Conservation (phyloP, 1,139 yeast species). For the Taiozyma onychis region DNA sequence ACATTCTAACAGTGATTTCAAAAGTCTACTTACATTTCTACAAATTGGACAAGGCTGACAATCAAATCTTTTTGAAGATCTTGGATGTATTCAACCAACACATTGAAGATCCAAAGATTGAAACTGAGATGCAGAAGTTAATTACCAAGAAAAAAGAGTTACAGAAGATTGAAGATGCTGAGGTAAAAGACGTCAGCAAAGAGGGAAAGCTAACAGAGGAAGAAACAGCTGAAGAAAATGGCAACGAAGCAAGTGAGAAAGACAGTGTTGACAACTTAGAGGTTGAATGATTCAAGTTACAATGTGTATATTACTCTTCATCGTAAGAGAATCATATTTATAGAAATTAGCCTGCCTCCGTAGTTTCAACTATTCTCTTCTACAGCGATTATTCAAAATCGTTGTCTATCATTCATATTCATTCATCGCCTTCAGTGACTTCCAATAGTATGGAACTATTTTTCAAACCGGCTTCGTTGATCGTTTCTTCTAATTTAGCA, state of each 20-base stretch:
- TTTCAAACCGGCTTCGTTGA: slow-evolving; percentile 72
- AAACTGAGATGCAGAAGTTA: slow-evolving; percentile 32
- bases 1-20: slow-evolving; percentile 61
- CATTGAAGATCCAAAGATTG: slow-evolving; percentile 36
- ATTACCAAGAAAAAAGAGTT: slow-evolving; percentile 30
- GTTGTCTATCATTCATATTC: neutral
- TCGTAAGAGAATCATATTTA: neutral
- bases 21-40: slow-evolving; percentile 65
- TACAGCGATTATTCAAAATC: neutral
- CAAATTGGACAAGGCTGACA: slow-evolving; percentile 33
- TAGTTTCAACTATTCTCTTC: neutral
- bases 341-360: neutral
- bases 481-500: slow-evolving; percentile 49
- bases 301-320: neutral
- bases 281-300: neutral
- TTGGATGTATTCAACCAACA: slow-evolving; percentile 44
- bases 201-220: slow-evolving; percentile 26
- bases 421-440: slow-evolving; percentile 10
- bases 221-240: neutral
- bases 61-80: slow-evolving; percentile 40
- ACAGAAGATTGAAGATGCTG: slow-evolving; percentile 14
- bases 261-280: neutral
- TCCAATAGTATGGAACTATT: slow-evolving; percentile 82
- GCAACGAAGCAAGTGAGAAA: neutral
- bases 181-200: slow-evolving; percentile 24